A percentile compares a stretch with the other conserved stretches of the same genome.
phyloP scores from a whole-genome alignment of 2,329 filamentous ascomycete species.

The Trichoderma citrinoviride region DNA sequence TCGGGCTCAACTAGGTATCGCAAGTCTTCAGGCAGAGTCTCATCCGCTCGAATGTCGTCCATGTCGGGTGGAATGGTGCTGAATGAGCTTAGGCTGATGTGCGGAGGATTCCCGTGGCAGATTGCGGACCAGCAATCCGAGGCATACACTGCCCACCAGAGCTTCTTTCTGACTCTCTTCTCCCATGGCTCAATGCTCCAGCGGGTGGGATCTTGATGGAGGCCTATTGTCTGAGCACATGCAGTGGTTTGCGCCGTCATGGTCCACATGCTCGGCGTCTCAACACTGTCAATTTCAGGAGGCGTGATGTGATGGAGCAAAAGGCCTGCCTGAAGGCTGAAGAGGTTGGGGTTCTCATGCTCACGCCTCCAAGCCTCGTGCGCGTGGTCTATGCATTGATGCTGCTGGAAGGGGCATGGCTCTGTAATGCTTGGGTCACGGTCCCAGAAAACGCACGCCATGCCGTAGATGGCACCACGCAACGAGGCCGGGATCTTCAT shows the following conservation, averaged over 20 bases:
- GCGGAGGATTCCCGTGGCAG: constrained; percentile 47
- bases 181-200: constrained; percentile 46
- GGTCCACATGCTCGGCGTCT: constrained; percentile 46
- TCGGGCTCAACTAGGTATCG: constrained; percentile 36
- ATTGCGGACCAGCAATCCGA: constrained; percentile 47
- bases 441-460: constrained; percentile 44
- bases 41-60: constrained; percentile 44
- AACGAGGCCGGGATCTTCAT: constrained; percentile 43
- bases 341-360: constrained; percentile 46
- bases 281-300: constrained; percentile 45
- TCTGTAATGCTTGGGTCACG: constrained; percentile 34
- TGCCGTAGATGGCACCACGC: constrained; percentile 45
- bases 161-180: constrained; percentile 42
- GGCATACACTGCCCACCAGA: constrained; percentile 47
- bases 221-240: constrained; percentile 45
- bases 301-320: constrained; percentile 46
- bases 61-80: constrained; percentile 40
- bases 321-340: constrained; percentile 46
- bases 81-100: constrained; percentile 42
- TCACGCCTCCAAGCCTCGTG: constrained; percentile 45
- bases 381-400: constrained; percentile 42
- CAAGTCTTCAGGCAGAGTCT: constrained; percentile 40
- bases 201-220: constrained; percentile 42
- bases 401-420: constrained; percentile 39
- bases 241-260: constrained; percentile 44